Evolutionary conservation across 2,329 filamentous ascomycete species (phyloP), one percentile per base, ranked within the genome.

Genomic region (Sporothrix dimorphospora): DNA sequence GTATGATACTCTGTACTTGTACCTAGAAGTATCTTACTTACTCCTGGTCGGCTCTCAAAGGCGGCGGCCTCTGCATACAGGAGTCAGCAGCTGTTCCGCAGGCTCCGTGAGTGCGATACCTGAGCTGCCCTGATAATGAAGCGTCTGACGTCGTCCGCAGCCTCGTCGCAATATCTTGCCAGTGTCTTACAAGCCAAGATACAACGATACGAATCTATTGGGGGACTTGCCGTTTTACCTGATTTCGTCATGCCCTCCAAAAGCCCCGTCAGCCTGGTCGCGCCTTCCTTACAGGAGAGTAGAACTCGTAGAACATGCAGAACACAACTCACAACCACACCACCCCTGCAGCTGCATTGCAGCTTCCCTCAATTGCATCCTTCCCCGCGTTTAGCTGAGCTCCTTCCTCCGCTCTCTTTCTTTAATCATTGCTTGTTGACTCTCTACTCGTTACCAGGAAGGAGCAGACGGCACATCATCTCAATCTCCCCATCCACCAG

Each of bases 351-450:
- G 24, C 65, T 40, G 27, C 65, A 27, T 69, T 45, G 66, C 12
- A 40, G 66, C 49, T 55, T 38, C 49, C 45, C 47, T 24, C 5
- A 40, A 27, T 21, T 19, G 12, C 45, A 14, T 40, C 47, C 49
- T 55, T 69, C 66, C 66, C 66, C 66, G 66, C 66, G 66, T 69
- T 57, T 42, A 55, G 16, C 27, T 53, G 47, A 55, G 30, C 49
- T 55, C 66, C 47, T 53, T 38, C 63, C 45, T 49, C 19, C 57
- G 11, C 14, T 21, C 40, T 21, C 21, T 40, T 16, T 16, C 16
- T 8, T n/a, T n/a, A n/a, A n/a, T 27, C 11, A 51, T 53, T 24
- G 47, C 19, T n/a, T n/a, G n/a, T n/a, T n/a, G n/a, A n/a, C n/a
- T 16, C 16, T 8, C 12, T n/a, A n/a, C n/a, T 27, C 11, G 38